Percentiles rank a stretch among this genome's conserved stretches.
Evolutionary conservation across 1,284 basidiomycete species (phyloP).

Genomic region (Boletellus dicymbophilus): DNA sequence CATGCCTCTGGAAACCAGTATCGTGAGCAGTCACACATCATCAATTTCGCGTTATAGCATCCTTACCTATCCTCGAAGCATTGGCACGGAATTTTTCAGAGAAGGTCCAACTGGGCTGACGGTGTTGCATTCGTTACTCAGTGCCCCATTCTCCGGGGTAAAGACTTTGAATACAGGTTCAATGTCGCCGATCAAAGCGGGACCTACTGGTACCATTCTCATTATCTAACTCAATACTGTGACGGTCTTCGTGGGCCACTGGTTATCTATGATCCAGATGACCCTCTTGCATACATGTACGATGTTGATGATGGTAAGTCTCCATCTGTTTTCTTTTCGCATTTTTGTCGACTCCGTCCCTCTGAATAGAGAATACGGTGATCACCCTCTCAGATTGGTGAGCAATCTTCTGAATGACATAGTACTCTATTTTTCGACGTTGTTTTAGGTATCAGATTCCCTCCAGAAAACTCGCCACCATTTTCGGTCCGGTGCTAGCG

Average conservation of each 20-base stretch:
- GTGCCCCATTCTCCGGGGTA: slow-evolving; percentile 26
- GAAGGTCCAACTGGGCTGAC: slow-evolving; percentile 23
- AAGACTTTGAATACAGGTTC: slow-evolving; percentile 28
- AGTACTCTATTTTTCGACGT: not conserved
- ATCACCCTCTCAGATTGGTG: slow-evolving; percentile 35
- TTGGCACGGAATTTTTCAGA: slow-evolving; percentile 31
- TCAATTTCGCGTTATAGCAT: not conserved
- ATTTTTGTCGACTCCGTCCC: slow-evolving; percentile 28
- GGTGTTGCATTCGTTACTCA: slow-evolving; percentile 34
- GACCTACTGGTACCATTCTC: slow-evolving; percentile 35
- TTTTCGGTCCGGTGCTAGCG: slow-evolving; percentile 9
- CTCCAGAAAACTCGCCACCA: slow-evolving; percentile 11
- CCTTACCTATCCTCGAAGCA: slow-evolving; percentile 21
- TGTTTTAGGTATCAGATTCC: slow-evolving; percentile 26
- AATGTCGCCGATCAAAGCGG: slow-evolving; percentile 21
- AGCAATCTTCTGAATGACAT: not conserved
- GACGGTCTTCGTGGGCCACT: slow-evolving; percentile 43
- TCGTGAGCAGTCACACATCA: slow-evolving; percentile 25
- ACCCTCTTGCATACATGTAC: slow-evolving; percentile 33
- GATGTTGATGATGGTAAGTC: slow-evolving; percentile 40
- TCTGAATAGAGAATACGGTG: slow-evolving; percentile 32
- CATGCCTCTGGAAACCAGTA: slow-evolving; percentile 33
- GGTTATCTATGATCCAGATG: slow-evolving; percentile 35
- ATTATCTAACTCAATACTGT: slow-evolving; percentile 33
- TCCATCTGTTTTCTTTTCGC: slow-evolving; percentile 31